Base-by-base conservation (phyloP, 1,284 basidiomycete species). In the Athelia sp. region DNA sequence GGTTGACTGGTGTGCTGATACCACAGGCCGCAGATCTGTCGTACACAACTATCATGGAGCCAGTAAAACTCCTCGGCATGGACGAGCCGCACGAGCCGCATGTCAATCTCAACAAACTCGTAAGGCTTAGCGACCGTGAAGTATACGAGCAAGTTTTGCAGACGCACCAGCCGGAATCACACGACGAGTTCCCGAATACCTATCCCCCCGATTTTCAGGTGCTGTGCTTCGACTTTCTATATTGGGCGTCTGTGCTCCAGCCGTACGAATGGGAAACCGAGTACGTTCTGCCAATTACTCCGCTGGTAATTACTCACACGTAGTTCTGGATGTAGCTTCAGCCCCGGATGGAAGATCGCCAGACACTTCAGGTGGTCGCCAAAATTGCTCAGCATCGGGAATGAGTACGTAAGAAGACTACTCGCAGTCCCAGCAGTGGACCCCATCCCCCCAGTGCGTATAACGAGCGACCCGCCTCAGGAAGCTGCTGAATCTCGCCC, bases 191-290 rank as follows among this genome's bases (percentile, higher is more conserved):
- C 46, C 63, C 67, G 46, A 58, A 67, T 10, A 60, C 62, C 11
- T 59, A 75, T 17, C 69, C 69, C 4, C 78, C 78, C 6, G 76
- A 79, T 54, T 73, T 77, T 44, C 75, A 78, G 29, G 51, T 81
- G 32, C 57, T 76, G 19, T 79, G 76, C 57, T 78, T 71, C 53
- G 78, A 79, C 53, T 74, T 74, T 53, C 57, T 80, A 43, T 79
- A 78, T 59, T 80, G 69, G 52, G 65, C 69, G 13, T 69, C 66
- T 48, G 66, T 70, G 4, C 60, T 69, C 49, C 65, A 72, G 64
- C 26, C 26, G 26, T 29, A 29, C 26, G 26, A 29, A 29, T 29
- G 26, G 26, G 4, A 6, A 4, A 29, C 26, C 6, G 26, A 29
- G 72, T 73, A 40, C 31, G 64, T 52, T 15, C 24, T 31, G 40